Base-by-base conservation (phyloP, 2,329 filamentous ascomycete genomes). In the Aspergillus tanneri region DNA sequence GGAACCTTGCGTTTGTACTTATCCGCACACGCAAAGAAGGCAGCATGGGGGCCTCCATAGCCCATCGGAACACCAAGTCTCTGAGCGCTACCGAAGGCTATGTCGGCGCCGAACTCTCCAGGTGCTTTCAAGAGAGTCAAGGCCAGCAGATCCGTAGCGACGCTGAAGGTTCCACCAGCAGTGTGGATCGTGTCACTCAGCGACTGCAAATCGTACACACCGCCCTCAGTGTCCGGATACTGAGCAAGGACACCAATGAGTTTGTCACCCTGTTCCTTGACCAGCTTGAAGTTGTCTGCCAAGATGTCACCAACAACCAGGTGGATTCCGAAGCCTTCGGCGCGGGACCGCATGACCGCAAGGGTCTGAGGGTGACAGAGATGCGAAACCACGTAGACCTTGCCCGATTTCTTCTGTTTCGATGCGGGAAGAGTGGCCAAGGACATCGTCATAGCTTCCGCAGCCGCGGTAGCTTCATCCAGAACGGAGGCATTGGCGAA, bases 1-100 rank as follows among this genome's bases (percentile, higher is more conserved):
- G 92, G 92, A 55, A 96, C 92, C 74, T 95, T 95, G 51, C 92
- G 82, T 82, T 96, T 96, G 74, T 92, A 84, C 71, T 92, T 89
- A 41, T 96, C 91, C 46, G 83, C 83, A 46, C 91, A 90, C 16
- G 92, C 88, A 68, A 97, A 96, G 80, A 97, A 97, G 14, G 91
- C 92, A 21, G 92, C 92, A 64, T 96, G 92, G n/a, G 92, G 92
- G 16, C 92, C 92, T 62, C 92, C 92, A 60, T 86, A 95, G 41
- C 92, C 92, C 65, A 96, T 83, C 2, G 92, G 91, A 10, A 97
- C 88, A 68, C 92, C 92, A 53, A 96, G 87, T 49, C 92, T 80
- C 74, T 97, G 92, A 12, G 92, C 85, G 64, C 86, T 96, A 57
- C 92, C 92, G 66, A 97, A 95, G 4, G 91, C 92, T 60, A 97